Conservation (phyloP, 176 grass and related monocot genomes). For the barley (Hordeum vulgare) region DNA sequence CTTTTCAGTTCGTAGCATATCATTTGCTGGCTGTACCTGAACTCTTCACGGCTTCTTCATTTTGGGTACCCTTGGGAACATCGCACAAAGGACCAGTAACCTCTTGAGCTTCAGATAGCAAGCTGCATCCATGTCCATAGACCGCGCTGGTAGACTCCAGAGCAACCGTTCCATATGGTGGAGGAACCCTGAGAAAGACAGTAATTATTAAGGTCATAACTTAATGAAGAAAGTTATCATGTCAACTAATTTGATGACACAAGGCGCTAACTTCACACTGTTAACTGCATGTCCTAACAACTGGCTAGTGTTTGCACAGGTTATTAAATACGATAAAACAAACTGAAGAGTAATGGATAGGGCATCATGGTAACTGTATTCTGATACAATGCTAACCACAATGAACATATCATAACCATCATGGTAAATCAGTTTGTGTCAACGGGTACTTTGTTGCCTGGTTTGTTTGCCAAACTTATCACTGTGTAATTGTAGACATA, state of each 20-base stretch:
- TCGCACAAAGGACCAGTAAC: slow-evolving; percentile 57
- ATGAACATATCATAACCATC: too few species aligned
- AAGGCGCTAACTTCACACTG: background rate
- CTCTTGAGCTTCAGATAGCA: slow-evolving; percentile 68
- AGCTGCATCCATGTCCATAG: slow-evolving; percentile 64
- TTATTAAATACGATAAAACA: background rate
- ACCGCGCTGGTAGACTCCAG: slow-evolving; percentile 22
- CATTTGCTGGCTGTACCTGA: background rate
- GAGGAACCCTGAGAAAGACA: slow-evolving; percentile 27
- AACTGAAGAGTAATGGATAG: too few species aligned
- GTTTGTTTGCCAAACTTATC: too few species aligned
- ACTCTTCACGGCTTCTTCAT: slow-evolving; percentile 11
- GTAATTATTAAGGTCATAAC: background rate
- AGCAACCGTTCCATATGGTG: slow-evolving; percentile 56
- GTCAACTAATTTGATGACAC: background rate
- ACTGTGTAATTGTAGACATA: too few species aligned
- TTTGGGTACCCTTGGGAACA: slow-evolving; percentile 46
- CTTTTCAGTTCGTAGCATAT: background rate
- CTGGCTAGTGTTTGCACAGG: background rate
- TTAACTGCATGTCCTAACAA: background rate
- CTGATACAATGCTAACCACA: too few species aligned
- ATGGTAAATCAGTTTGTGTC: too few species aligned
- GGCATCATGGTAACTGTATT: too few species aligned
- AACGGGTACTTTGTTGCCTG: too few species aligned
- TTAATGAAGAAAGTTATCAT: background rate